Percentiles rank a stretch among this genome's conserved stretches.
Evolutionary conservation across 2,329 filamentous ascomycete genomes (phyloP).

Genomic region (Paracoccidioides brasiliensis): DNA sequence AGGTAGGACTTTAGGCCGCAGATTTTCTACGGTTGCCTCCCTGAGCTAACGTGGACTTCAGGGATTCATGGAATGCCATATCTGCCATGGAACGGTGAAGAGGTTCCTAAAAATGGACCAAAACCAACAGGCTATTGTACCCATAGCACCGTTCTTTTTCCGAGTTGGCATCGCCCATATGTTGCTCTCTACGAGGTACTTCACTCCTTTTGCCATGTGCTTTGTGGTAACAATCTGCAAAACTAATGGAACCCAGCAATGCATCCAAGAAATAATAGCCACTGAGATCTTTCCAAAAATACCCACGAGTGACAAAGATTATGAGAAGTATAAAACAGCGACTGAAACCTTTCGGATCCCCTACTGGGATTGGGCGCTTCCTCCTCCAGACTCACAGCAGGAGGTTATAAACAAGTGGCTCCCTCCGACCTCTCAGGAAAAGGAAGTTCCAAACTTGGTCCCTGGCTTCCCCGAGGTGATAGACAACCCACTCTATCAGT

Average conservation of each 20-base stretch:
- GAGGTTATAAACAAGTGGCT: constrained; percentile 25
- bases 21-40: too few species aligned
- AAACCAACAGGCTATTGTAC: constrained; percentile 57
- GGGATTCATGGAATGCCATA: constrained; percentile 5
- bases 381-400: constrained; percentile 14
- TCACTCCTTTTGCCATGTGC: background rate
- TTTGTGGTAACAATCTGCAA: background rate
- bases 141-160: constrained; percentile 64
- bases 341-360: constrained; percentile 31
- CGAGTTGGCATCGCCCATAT: constrained; percentile 74
- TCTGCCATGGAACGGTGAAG: constrained; percentile 2
- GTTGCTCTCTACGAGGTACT: constrained; percentile 46
- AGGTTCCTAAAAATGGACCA: constrained; percentile 28
- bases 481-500: constrained; percentile 34
- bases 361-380: constrained; percentile 37
- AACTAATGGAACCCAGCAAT: constrained; percentile 18
- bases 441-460: constrained; percentile 30
- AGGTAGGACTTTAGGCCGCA: background rate
- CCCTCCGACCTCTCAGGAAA: constrained; percentile 14
- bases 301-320: constrained; percentile 32
- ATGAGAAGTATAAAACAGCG: constrained; percentile 31
- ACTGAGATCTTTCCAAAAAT: constrained; percentile 25
- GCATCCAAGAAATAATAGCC: constrained; percentile 24
- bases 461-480: constrained; percentile 28
- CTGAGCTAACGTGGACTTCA: background rate